Conservation (phyloP, 1,284 basidiomycete species). For the Cutaneotrichosporon mucoides region DNA sequence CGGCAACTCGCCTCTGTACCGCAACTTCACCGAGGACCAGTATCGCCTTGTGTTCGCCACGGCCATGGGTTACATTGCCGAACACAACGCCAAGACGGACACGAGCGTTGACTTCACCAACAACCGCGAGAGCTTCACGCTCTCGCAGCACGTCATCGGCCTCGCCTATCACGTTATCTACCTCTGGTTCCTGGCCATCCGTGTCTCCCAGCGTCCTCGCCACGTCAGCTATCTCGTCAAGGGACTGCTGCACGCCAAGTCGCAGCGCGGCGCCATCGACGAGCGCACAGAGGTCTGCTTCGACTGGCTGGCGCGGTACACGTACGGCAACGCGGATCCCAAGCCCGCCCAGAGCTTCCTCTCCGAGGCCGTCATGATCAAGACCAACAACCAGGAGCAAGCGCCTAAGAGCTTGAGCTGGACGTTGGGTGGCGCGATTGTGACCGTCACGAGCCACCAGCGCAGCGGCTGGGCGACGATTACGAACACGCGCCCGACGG, state of each 20-base stretch:
- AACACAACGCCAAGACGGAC: slow-evolving; percentile 57
- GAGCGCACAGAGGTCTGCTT: slow-evolving; percentile 95
- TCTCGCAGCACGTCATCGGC: slow-evolving; percentile 92
- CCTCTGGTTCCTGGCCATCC: slow-evolving; percentile 89
- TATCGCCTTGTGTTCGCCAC: slow-evolving; percentile 95
- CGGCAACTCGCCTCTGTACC: slow-evolving; percentile 74
- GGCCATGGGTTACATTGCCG: slow-evolving; percentile 88
- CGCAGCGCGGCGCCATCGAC: slow-evolving; percentile 69
- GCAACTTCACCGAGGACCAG: slow-evolving; percentile 88
- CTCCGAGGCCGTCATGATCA: slow-evolving; percentile 57
- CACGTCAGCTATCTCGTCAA: slow-evolving; percentile 84
- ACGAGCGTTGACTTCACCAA: slow-evolving; percentile 53
- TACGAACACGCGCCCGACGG: slow-evolving; percentile 79
- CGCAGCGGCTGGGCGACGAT: slow-evolving; percentile 88
- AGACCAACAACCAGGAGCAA: slow-evolving; percentile 25
- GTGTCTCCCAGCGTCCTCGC: slow-evolving; percentile 74
- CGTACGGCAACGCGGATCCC: slow-evolving; percentile 90
- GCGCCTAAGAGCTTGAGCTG: slow-evolving; percentile 62
- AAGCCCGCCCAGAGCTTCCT: slow-evolving; percentile 77
- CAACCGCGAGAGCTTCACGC: slow-evolving; percentile 69
- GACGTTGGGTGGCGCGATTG: slow-evolving; percentile 79
- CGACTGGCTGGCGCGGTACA: slow-evolving; percentile 94
- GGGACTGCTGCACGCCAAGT: slow-evolving; percentile 83
- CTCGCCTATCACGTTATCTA: slow-evolving; percentile 92
- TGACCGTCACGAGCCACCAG: slow-evolving; percentile 73